These are phyloP conservation scores for Funneliformis caledonium DNA, from an alignment of 371 early-diverging fungal species.

Conservation along the genomic window DNA sequence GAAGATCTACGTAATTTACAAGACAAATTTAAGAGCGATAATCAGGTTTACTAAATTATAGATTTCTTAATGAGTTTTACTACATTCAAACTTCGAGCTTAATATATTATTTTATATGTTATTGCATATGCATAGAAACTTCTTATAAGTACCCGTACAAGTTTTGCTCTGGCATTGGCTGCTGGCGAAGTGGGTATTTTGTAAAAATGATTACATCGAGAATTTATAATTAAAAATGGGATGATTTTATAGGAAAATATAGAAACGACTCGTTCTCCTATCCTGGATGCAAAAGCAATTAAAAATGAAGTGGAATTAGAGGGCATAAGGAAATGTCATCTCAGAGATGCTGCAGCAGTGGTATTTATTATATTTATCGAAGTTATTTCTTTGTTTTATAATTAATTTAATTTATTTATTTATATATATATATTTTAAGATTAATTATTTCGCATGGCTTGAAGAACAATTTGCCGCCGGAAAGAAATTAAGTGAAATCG, in stretches of 20 bases:
- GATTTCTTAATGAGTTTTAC: no score
- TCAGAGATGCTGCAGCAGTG: slow-evolving; percentile 94
- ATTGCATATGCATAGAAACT: slow-evolving; percentile 47
- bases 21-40: slow-evolving; percentile 44
- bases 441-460: slow-evolving; percentile 93
- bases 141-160: slow-evolving; percentile 64
- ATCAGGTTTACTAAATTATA: slow-evolving; percentile 34
- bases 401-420: no score
- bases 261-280: slow-evolving; percentile 67
- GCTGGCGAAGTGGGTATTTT: slow-evolving; percentile 47
- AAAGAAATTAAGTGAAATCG: slow-evolving; percentile 68
- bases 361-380: slow-evolving; percentile 41
- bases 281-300: slow-evolving; percentile 84
- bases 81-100: no score
- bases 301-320: slow-evolving; percentile 93
- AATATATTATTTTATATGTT: background rate
- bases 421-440: slow-evolving; percentile 40
- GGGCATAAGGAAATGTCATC: slow-evolving; percentile 94
- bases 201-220: background rate
- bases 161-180: slow-evolving; percentile 61
- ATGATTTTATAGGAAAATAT: slow-evolving; percentile 50
- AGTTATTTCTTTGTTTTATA: no score
- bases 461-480: slow-evolving; percentile 81
- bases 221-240: background rate
- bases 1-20: slow-evolving; percentile 63